Percentiles rank a stretch among this genome's conserved stretches.
Conservation (phyloP, 768 basidiomycete species). For the Mycena maculata region DNA sequence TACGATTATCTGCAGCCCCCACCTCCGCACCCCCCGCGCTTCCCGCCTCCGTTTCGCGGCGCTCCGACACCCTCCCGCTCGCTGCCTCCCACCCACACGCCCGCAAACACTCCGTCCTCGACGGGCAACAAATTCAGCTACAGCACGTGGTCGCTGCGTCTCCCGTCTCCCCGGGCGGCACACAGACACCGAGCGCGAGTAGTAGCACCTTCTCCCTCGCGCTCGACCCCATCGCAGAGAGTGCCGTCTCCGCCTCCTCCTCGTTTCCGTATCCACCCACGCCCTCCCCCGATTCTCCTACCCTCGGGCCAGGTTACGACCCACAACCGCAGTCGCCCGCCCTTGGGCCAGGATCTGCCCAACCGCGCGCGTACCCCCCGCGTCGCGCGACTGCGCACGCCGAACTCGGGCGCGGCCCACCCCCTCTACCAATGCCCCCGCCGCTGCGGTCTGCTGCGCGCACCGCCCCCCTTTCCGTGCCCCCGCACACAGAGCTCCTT, state of each 20-base stretch:
- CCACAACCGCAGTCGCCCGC: too few relatives aligned
- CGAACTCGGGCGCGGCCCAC: constrained; percentile 60
- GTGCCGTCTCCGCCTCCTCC: constrained; percentile 35
- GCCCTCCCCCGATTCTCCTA: constrained; percentile 50
- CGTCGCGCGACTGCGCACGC: constrained; percentile 26
- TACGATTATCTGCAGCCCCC: constrained; percentile 29
- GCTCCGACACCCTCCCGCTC: constrained; percentile 58
- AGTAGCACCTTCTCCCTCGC: constrained; percentile 60
- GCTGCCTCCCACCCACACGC: constrained; percentile 80
- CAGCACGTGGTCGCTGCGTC: constrained; percentile 44
- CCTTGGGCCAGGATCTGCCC: too few relatives aligned
- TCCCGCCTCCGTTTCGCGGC: constrained; percentile 36
- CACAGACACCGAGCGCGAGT: constrained; percentile 55
- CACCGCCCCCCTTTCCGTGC: constrained; percentile 54
- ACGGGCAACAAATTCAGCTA: constrained; percentile 54
- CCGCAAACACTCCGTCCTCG: constrained; percentile 76
- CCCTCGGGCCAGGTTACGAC: too few relatives aligned
- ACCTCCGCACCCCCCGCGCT: constrained; percentile 18
- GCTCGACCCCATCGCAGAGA: constrained; percentile 61
- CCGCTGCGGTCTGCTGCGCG: constrained; percentile 50
- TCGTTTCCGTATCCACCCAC: constrained; percentile 49
- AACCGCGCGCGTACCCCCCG: constrained; percentile 44
- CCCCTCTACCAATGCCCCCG: constrained; percentile 37
- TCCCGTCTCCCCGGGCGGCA: constrained; percentile 41
- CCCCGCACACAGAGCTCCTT: constrained; percentile 72